Base-by-base conservation (phyloP, 1,284 basidiomycete species). In the Cryptococcus hybrid region DNA sequence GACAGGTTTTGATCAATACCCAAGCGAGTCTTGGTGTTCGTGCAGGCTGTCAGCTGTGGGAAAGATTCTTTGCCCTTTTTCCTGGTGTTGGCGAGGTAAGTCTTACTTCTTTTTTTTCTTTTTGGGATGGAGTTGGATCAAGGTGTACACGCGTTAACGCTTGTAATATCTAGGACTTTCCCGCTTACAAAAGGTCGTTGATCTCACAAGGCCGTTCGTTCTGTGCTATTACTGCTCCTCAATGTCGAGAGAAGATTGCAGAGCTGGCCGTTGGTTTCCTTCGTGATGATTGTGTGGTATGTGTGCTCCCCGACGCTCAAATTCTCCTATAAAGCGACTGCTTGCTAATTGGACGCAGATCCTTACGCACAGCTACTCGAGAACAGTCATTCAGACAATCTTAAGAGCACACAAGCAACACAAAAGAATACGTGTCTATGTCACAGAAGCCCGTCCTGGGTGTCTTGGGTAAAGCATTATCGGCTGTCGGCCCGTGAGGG, bases 371-470 rank as follows among this genome's bases (percentile, higher is more conserved):
- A 91, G 89, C 24, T 92, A 93, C 80, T 99, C 96, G 46, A 83
- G 96, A 66, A 94, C 98, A 34, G 95, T 99, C 49, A 89, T 96
- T 82, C 88, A 92, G 77, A 89, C 94, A 15, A 83, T 99, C 51
- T 83, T 98, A 51, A 84, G 87, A 61, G 93, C 94, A 6, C 88
- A 95, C 76, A 84, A 88, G 71, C 78, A 80, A 62, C 85, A 86
- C 72, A 98, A 97, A 80, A 84, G 93, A 55, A 92, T 99, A 78
- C 90, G 89, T 69, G 95, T 99, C 46, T 99, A 93, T 75, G 96
- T 99, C 54, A 97, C 55, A 74, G 73, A 77, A 61, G 72, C 67
- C 24, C 61, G 71, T 42, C 72, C 74, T 7, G 54, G 55, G 9
- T 67, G 73, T 54, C 61, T 73, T 3, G 72, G 74, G 67, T 74